A percentile compares a stretch with the other conserved stretches of the same genome.
These are phyloP conservation scores for Trifolium repens DNA, from an alignment of 306 rosid species.

Conservation along the genomic window DNA sequence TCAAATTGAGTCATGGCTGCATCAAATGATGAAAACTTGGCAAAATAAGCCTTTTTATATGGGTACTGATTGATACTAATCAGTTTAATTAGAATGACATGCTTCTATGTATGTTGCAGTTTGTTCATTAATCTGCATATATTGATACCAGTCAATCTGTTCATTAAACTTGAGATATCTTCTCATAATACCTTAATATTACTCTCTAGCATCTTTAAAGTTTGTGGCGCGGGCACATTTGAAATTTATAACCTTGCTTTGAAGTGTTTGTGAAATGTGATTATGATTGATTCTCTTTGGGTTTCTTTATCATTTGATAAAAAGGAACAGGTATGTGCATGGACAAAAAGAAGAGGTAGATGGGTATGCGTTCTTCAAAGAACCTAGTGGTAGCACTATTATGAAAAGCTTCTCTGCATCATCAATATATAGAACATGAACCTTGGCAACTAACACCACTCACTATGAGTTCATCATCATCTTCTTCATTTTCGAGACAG, in stretches of 20 bases:
- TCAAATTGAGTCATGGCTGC: too few relatives aligned
- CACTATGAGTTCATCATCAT: constrained; percentile 66
- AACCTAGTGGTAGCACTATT: constrained; percentile 56
- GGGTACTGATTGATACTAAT: too few relatives aligned
- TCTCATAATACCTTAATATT: too few relatives aligned
- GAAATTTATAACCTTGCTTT: not conserved
- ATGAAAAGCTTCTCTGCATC: constrained; percentile 65
- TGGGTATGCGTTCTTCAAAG: constrained; percentile 84
- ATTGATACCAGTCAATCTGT: too few relatives aligned
- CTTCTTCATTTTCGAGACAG: constrained; percentile 61
- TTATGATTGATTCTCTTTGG: not conserved
- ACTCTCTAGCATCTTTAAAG: not conserved
- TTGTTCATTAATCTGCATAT: too few relatives aligned
- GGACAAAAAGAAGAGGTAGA: constrained; percentile 70
- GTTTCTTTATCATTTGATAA: not conserved
- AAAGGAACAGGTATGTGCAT: constrained; percentile 64
- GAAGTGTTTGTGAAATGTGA: not conserved
- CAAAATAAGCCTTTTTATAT: too few relatives aligned
- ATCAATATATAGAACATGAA: constrained; percentile 56
- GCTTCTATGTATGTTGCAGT: too few relatives aligned
- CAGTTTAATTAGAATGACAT: too few relatives aligned
- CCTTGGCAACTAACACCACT: constrained; percentile 83
- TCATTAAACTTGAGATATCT: too few relatives aligned
- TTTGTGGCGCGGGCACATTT: not conserved
- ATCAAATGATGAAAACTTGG: too few relatives aligned